Evolutionary conservation across 805 yeast species (phyloP).

Genomic region (Candida ovalis): DNA sequence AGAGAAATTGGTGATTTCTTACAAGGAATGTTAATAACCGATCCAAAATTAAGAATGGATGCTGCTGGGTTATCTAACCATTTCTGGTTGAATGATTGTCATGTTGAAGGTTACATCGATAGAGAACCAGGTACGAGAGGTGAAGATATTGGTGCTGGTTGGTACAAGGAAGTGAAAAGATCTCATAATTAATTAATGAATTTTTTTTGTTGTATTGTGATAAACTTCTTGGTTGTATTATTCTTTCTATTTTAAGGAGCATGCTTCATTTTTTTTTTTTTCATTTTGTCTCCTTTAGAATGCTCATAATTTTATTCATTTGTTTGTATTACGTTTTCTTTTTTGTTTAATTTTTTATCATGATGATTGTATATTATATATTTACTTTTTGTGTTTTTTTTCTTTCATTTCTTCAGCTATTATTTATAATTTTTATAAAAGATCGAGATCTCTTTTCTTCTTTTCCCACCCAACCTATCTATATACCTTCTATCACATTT

Average conservation of each 20-base stretch:
- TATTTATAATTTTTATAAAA: not conserved
- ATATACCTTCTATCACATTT: no score
- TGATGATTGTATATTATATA: not conserved
- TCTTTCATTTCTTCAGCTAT: not conserved
- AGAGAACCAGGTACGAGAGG: conserved; percentile 79
- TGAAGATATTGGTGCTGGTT: conserved; percentile 78
- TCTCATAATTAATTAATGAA: no score
- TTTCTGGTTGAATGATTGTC: conserved; percentile 76
- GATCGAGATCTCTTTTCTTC: not conserved
- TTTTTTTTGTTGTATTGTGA: not conserved
- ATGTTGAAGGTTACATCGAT: conserved; percentile 74
- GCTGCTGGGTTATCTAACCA: conserved; percentile 95
- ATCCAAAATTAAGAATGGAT: conserved; percentile 82
- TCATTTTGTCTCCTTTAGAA: not conserved
- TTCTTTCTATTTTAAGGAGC: not conserved
- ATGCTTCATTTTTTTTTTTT: not conserved
- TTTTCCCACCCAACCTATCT: not conserved
- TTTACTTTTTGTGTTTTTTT: not conserved
- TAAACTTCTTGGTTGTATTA: not conserved
- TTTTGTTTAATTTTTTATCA: not conserved
- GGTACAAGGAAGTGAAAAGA: conserved; percentile 64
- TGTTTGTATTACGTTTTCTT: not conserved
- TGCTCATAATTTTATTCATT: not conserved
- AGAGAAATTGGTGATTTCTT: conserved; percentile 71
- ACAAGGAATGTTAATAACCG: conserved; percentile 74